Percentiles rank a stretch among this genome's conserved stretches.
Conservation (phyloP, 768 basidiomycete species). For the Rhodosporidiobolus sp. region DNA sequence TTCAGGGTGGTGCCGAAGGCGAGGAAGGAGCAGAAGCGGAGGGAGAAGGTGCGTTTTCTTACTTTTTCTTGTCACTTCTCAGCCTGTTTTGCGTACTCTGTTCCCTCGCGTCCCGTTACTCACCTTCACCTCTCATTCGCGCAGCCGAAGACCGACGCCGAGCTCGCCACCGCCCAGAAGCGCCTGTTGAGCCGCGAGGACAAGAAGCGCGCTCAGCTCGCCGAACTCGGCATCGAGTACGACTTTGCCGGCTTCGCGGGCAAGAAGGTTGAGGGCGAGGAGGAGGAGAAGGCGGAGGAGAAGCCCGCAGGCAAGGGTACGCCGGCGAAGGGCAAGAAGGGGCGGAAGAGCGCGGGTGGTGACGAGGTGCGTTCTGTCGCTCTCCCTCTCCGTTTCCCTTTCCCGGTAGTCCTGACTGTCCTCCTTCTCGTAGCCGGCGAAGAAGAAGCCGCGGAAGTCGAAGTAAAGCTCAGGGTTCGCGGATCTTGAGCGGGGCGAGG, state of each 20-base stretch:
- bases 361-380: slow-evolving; percentile 12
- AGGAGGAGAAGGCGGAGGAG: slow-evolving; percentile 25
- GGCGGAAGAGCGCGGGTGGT: slow-evolving; percentile 29
- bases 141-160: slow-evolving; percentile 69
- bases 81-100: background rate
- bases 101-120: background rate
- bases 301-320: slow-evolving; percentile 13
- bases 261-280: slow-evolving; percentile 27
- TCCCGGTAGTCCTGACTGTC: background rate
- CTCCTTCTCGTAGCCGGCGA: background rate
- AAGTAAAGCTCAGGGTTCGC: background rate
- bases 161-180: slow-evolving; percentile 63
- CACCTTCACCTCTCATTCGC: background rate
- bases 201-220: slow-evolving; percentile 72
- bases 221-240: slow-evolving; percentile 78
- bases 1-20: slow-evolving; percentile 68
- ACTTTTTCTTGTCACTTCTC: background rate
- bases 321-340: slow-evolving; percentile 28
- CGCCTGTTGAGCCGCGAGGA: slow-evolving; percentile 73
- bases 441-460: slow-evolving; percentile 17
- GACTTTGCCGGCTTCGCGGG: slow-evolving; percentile 78
- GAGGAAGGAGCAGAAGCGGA: slow-evolving; percentile 59
- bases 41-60: slow-evolving; percentile 61
- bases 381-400: background rate
- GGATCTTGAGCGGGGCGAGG: background rate